Percentiles rank a stretch among this genome's conserved stretches.
Conservation (phyloP, 1,284 basidiomycete species). For the Apiotrichum akiyoshidainum region DNA sequence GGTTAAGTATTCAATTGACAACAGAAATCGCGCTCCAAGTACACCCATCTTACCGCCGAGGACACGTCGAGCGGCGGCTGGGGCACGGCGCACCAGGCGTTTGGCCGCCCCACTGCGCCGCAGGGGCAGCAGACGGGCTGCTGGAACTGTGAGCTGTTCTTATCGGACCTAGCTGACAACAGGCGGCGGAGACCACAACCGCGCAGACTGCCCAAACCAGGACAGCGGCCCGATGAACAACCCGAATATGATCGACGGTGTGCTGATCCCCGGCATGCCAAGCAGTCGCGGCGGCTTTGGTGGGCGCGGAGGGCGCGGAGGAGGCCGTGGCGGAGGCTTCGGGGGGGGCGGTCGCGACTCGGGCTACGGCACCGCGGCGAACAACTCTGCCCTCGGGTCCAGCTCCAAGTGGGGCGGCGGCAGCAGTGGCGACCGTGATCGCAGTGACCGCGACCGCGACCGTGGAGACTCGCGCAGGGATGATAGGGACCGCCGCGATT, state of each 20-base stretch:
- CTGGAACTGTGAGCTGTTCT: conserved; percentile 62
- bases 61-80: conserved; percentile 83
- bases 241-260: conserved; percentile 29
- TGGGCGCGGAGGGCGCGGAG: conserved; percentile 4
- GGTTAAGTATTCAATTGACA: background rate
- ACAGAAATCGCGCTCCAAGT: conserved; percentile 55
- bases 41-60: conserved; percentile 91
- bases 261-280: conserved; percentile 14
- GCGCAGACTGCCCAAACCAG: conserved; percentile 57
- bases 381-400: conserved; percentile 14
- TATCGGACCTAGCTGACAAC: conserved; percentile 1
- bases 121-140: conserved; percentile 63
- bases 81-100: conserved; percentile 59
- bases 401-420: conserved; percentile 19
- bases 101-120: conserved; percentile 56
- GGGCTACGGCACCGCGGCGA: conserved; percentile 10
- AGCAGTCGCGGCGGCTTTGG: conserved; percentile 5
- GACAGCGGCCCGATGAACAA: conserved; percentile 29
- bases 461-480: background rate
- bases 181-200: conserved; percentile 77
- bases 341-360: conserved; percentile 1
- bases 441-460: conserved; percentile 4
- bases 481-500: conserved; percentile 2
- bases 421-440: background rate
- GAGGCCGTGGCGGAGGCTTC: background rate